Conservation (phyloP, 345 rosid species). For the Linum lewisii region DNA sequence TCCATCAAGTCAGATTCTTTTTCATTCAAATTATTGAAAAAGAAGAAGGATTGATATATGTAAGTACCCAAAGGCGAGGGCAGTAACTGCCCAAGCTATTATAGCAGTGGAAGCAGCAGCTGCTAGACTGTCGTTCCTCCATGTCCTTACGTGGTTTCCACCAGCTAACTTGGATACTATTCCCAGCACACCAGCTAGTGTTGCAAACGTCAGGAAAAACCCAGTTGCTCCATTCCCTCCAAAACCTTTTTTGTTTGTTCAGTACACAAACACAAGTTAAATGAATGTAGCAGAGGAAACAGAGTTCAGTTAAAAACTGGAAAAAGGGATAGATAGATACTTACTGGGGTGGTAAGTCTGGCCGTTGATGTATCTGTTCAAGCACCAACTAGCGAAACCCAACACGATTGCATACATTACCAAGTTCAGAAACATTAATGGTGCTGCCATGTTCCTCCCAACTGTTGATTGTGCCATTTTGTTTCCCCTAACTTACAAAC, state of each 20-base stretch:
- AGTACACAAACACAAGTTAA: not conserved
- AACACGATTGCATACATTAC: slow-evolving; percentile 62
- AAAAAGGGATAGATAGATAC: not conserved
- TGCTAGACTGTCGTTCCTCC: slow-evolving; percentile 78
- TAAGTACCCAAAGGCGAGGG: slow-evolving; percentile 72
- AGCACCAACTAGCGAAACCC: slow-evolving; percentile 86
- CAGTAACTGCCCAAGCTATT: slow-evolving; percentile 74
- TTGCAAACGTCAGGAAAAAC: slow-evolving; percentile 55
- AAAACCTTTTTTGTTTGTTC: slow-evolving; percentile 39
- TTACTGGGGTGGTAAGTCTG: slow-evolving; percentile 75
- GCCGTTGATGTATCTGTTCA: slow-evolving; percentile 64
- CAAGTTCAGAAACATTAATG: slow-evolving; percentile 79
- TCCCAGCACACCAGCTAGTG: slow-evolving; percentile 57
- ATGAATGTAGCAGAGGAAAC: not conserved
- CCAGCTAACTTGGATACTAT: slow-evolving; percentile 63
- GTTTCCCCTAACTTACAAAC: not conserved
- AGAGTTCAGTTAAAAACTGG: not conserved
- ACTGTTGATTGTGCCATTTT: slow-evolving; percentile 47
- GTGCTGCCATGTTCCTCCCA: slow-evolving; percentile 82
- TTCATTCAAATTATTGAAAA: no score
- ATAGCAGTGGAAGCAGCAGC: slow-evolving; percentile 62
- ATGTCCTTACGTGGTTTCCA: slow-evolving; percentile 59
- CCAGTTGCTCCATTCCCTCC: slow-evolving; percentile 87
- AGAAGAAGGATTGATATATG: no score
- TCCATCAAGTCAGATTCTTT: no score